Evolutionary conservation across 495 filamentous ascomycete genomes (phyloP).

Genomic region (Hypoxylon rickii): DNA sequence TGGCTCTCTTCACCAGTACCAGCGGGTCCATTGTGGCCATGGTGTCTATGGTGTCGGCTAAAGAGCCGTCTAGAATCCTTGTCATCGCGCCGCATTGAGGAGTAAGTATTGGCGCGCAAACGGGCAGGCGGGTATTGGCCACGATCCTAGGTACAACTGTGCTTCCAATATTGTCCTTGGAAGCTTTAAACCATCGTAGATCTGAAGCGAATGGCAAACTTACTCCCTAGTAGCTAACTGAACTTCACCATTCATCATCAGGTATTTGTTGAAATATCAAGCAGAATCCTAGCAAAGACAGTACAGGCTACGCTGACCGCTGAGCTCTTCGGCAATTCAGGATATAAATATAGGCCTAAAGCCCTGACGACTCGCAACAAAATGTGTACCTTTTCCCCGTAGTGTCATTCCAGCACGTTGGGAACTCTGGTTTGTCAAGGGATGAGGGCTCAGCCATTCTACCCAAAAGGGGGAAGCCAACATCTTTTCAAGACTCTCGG

Average conservation of each 20-base stretch:
- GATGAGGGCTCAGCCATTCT: not conserved
- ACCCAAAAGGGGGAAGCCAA: slow-evolving; percentile 1
- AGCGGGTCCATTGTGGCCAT: not conserved
- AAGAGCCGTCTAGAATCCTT: not conserved
- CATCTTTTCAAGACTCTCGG: not conserved
- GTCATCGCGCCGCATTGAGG: not conserved
- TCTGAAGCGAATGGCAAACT: too few species aligned
- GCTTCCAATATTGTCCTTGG: too few species aligned
- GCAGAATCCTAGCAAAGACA: too few species aligned
- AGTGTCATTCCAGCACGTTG: not conserved
- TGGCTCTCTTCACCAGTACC: not conserved
- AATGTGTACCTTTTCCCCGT: slow-evolving; percentile 15
- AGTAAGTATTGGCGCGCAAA: not conserved
- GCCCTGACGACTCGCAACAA: too few species aligned
- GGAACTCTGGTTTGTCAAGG: slow-evolving; percentile 10
- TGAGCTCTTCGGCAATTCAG: too few species aligned
- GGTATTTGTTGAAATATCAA: too few species aligned
- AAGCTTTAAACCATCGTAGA: too few species aligned
- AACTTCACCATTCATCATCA: too few species aligned
- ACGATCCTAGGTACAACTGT: too few species aligned
- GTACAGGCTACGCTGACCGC: too few species aligned
- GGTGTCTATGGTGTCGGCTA: not conserved
- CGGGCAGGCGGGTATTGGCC: slow-evolving; percentile 1
- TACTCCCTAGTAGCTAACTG: too few species aligned
- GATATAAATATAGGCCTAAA: too few species aligned